Percentiles rank a stretch among this genome's conserved stretches.
Evolutionary conservation across 1,284 basidiomycete genomes (phyloP).

Genomic region (Cystobasidium sp.): DNA sequence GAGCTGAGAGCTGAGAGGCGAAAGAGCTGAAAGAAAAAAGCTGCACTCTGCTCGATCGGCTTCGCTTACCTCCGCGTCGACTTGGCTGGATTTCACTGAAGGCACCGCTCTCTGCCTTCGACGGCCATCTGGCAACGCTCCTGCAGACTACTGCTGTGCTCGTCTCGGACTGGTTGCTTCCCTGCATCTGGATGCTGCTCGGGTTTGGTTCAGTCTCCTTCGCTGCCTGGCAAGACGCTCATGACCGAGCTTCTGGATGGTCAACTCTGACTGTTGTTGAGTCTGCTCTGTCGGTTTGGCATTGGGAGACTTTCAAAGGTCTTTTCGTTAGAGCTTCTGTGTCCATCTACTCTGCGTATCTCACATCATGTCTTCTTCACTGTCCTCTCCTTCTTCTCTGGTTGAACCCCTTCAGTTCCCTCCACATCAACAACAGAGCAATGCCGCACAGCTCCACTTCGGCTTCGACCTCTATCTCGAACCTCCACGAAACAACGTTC

Average conservation of each 20-base stretch:
- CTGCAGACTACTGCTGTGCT: not conserved
- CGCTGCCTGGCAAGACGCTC: not conserved
- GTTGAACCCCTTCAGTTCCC: not conserved
- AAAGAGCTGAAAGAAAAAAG: not conserved
- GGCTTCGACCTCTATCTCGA: not conserved
- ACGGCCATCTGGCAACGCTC: no score
- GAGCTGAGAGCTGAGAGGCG: conserved; percentile 3
- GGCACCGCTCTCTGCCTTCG: no score
- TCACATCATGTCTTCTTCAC: not conserved
- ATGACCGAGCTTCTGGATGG: no score
- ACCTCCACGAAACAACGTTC: not conserved
- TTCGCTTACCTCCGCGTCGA: not conserved
- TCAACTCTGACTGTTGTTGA: no score
- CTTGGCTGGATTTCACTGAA: not conserved
- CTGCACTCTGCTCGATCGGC: not conserved
- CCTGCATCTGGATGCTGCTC: not conserved
- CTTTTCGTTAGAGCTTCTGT: not conserved
- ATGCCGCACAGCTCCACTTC: not conserved
- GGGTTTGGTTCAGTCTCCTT: not conserved
- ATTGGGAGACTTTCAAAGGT: not conserved
- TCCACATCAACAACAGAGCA: not conserved
- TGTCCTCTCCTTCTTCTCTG: not conserved
- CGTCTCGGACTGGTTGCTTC: not conserved
- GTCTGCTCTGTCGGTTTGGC: no score
- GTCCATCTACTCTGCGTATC: not conserved